Base-by-base conservation (phyloP, 495 filamentous ascomycete genomes). In the Penicillium turbatum region DNA sequence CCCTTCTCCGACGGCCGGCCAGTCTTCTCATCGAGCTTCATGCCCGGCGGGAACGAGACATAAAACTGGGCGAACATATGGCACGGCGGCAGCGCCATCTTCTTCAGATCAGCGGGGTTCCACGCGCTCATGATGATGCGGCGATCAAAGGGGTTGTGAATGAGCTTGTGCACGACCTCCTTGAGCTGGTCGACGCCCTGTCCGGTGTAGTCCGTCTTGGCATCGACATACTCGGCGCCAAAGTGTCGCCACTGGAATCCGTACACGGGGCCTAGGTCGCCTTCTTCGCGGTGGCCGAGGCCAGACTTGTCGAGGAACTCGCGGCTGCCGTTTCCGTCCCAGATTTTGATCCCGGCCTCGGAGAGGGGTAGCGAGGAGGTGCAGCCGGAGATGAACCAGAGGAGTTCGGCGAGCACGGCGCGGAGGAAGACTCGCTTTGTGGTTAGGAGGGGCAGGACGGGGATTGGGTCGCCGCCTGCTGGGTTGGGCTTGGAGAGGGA, bases 41-140 rank as follows among this genome's bases (percentile, higher is more conserved):
- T 65, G 6, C 59, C 61, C 31, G 64, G 73, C 7, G 88, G 87
- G 68, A 82, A 97, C 1, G 86, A 89, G 34, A 98, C 92, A 62
- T 97, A 97, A 63, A 97, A 97, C 72, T 97, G 95, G 12, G 92
- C 92, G 73, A 98, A 96, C 93, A 98, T 96, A 69, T 97, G 93
- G 65, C 93, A 98, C 4, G 95, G 93, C 56, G 93, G 93, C 16
- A 98, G 78, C 2, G 90, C 93, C 93, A 97, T 98, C 69, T 88
- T 84, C 41, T 71, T 71, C 60, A 98, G 61, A 67, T 96, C 93
- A 5, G 80, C 80, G 3, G 90, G 90, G 65, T 97, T 97, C 93
- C 93, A 98, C 1, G 93, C 93, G 50, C 77, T 85, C 51, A 98
- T 77, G 56, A 98, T 88, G 56, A 98, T 88, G 26, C 93, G 73